A percentile compares a stretch with the other conserved stretches of the same genome.
Conservation (phyloP, 176 grass and related monocot genomes). For the barley (Hordeum vulgare) region DNA sequence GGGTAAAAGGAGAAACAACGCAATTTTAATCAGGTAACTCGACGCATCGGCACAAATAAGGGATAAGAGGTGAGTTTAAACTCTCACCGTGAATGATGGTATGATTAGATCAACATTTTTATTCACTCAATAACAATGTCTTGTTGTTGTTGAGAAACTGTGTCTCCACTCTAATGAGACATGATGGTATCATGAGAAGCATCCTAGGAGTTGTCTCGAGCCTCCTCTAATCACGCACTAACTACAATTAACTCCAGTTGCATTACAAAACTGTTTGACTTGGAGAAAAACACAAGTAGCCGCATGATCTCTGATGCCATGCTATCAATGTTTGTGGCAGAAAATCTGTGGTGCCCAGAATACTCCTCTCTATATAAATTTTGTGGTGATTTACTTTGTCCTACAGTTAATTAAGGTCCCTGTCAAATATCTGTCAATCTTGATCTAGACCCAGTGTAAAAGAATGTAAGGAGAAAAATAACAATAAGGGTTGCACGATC, state of each 20-base stretch:
- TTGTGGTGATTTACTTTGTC: not conserved
- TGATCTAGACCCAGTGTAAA: not conserved
- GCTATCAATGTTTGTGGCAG: slow-evolving; percentile 30
- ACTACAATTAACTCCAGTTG: not conserved
- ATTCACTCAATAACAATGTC: not conserved
- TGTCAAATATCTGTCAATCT: slow-evolving; percentile 3
- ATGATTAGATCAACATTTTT: not conserved
- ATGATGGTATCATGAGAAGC: not conserved
- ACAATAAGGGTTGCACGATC: not conserved
- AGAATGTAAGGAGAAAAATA: not conserved
- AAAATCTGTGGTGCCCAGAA: slow-evolving; percentile 5
- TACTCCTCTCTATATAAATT: not conserved
- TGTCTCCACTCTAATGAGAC: not conserved
- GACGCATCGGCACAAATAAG: not conserved
- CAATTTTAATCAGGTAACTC: not conserved
- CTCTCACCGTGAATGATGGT: not conserved
- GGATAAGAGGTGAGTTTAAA: not conserved
- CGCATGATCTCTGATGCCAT: not conserved
- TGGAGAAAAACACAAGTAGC: slow-evolving; percentile 9
- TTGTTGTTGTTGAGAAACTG: not conserved
- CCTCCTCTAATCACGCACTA: slow-evolving; percentile 1
- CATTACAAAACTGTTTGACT: slow-evolving; percentile 40
- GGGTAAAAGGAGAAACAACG: not conserved
- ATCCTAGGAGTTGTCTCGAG: not conserved
- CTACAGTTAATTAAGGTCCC: slow-evolving; percentile 1